Conservation (phyloP, 306 rosid species). For the Comarum palustre region DNA sequence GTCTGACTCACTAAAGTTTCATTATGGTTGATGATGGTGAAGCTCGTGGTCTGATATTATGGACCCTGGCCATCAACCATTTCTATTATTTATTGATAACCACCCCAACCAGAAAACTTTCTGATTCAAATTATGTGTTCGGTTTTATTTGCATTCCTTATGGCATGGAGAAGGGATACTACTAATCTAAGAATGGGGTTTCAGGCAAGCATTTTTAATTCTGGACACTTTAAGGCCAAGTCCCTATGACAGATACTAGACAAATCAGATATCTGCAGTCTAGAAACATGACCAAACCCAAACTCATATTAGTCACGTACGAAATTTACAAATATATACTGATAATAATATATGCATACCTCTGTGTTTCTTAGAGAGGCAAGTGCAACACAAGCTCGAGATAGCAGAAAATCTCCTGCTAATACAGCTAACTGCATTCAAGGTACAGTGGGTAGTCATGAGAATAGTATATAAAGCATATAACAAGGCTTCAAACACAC, state of each 20-base stretch:
- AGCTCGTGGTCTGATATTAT: not conserved
- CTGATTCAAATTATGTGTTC: not conserved
- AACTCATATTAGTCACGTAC: not conserved
- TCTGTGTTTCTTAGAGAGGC: constrained; percentile 87
- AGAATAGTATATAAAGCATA: not conserved
- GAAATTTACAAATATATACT: not conserved
- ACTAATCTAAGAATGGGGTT: not conserved
- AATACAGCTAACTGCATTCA: constrained; percentile 75
- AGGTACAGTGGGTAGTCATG: not conserved
- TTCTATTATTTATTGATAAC: not conserved
- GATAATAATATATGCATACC: constrained; percentile 38
- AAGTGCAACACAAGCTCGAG: constrained; percentile 95
- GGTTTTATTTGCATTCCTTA: not conserved
- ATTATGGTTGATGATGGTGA: not conserved
- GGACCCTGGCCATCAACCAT: constrained; percentile 6
- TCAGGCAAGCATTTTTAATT: not conserved
- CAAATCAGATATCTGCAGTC: not conserved
- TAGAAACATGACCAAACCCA: not conserved
- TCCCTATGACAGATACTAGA: not conserved
- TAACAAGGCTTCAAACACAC: not conserved
- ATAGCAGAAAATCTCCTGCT: constrained; percentile 94
- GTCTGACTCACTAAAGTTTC: not conserved
- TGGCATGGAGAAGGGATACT: not conserved
- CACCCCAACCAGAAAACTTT: not conserved
- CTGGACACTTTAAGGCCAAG: not conserved